A percentile compares a stretch with the other conserved stretches of the same genome.
Evolutionary conservation across 2,329 filamentous ascomycete species (phyloP).

Genomic region (Thermochaetoides dissita): DNA sequence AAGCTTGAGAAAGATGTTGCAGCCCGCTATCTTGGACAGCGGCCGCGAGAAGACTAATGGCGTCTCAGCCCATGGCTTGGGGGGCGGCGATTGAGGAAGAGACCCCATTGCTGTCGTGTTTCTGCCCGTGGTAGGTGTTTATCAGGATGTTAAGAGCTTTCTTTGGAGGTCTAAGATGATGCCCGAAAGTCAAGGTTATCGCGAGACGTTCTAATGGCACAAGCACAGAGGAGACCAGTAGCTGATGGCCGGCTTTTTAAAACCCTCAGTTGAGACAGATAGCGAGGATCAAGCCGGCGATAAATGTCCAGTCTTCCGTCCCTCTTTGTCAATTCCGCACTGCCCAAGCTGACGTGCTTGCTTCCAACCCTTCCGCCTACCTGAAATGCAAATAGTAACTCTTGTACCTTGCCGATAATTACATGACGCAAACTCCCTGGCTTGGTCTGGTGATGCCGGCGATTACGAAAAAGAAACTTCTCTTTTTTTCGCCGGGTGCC

Average conservation of each 20-base stretch:
- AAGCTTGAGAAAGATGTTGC: slow-evolving; percentile 70
- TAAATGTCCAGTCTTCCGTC: too few species aligned
- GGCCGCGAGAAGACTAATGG: slow-evolving; percentile 51
- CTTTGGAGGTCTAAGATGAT: background rate
- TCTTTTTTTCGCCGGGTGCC: too few species aligned
- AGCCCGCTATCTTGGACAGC: slow-evolving; percentile 53
- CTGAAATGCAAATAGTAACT: background rate
- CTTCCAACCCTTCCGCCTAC: background rate
- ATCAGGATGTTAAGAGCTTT: background rate
- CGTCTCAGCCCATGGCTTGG: slow-evolving; percentile 50
- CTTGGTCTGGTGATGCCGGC: slow-evolving; percentile 7
- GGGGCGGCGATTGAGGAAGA: slow-evolving; percentile 6
- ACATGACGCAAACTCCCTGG: slow-evolving; percentile 5
- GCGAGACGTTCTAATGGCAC: too few species aligned
- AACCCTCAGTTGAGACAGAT: too few species aligned
- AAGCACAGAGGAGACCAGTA: too few species aligned
- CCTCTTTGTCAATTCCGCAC: too few species aligned
- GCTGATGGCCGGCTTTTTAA: too few species aligned
- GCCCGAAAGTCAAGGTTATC: too few species aligned
- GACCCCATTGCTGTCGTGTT: slow-evolving; percentile 18
- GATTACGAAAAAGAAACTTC: slow-evolving; percentile 11
- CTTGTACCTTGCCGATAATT: slow-evolving; percentile 2
- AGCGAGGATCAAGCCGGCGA: too few species aligned
- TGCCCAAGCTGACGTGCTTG: too few species aligned
- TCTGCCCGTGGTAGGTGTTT: background rate